Evolutionary conservation across 306 rosid genomes (phyloP).

Genomic region (Ceratonia siliqua): DNA sequence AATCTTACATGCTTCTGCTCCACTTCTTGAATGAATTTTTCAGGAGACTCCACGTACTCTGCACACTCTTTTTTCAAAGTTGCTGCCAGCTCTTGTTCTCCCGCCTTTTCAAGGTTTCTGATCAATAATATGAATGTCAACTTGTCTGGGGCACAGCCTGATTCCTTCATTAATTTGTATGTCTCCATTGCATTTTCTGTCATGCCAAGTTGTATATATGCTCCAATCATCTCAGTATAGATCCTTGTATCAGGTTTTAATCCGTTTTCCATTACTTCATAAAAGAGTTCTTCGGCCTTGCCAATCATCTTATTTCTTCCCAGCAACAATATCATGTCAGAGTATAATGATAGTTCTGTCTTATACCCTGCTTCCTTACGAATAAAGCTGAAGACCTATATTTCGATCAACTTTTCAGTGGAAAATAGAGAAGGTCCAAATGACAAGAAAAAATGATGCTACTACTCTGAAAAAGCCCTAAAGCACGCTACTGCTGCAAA

Average conservation of each 20-base stretch:
- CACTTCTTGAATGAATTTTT: slow-evolving; percentile 45
- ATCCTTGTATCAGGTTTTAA: slow-evolving; percentile 62
- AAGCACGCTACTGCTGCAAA: no score
- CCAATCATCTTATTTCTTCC: slow-evolving; percentile 61
- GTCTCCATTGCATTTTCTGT: slow-evolving; percentile 59
- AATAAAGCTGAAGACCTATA: slow-evolving; percentile 66
- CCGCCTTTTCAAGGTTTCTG: slow-evolving; percentile 49
- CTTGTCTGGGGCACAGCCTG: slow-evolving; percentile 60
- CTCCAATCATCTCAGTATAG: slow-evolving; percentile 77
- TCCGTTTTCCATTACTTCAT: slow-evolving; percentile 43
- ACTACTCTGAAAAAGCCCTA: not conserved
- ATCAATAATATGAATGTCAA: slow-evolving; percentile 67
- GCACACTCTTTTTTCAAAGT: slow-evolving; percentile 57
- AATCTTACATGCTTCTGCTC: slow-evolving; percentile 40
- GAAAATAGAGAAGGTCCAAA: not conserved
- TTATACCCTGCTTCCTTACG: slow-evolving; percentile 51
- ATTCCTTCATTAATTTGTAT: slow-evolving; percentile 59
- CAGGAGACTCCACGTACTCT: slow-evolving; percentile 47
- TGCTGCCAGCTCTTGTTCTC: slow-evolving; percentile 45
- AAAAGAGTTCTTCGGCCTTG: slow-evolving; percentile 61
- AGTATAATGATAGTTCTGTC: slow-evolving; percentile 51
- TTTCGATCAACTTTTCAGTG: slow-evolving; percentile 20
- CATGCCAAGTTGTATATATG: slow-evolving; percentile 53
- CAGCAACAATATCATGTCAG: slow-evolving; percentile 58
- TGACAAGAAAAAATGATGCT: not conserved